Percentiles rank a stretch among this genome's conserved stretches.
phyloP scores from a whole-genome alignment of 2,329 filamentous ascomycete species.

The Colletotrichum tanaceti region DNA sequence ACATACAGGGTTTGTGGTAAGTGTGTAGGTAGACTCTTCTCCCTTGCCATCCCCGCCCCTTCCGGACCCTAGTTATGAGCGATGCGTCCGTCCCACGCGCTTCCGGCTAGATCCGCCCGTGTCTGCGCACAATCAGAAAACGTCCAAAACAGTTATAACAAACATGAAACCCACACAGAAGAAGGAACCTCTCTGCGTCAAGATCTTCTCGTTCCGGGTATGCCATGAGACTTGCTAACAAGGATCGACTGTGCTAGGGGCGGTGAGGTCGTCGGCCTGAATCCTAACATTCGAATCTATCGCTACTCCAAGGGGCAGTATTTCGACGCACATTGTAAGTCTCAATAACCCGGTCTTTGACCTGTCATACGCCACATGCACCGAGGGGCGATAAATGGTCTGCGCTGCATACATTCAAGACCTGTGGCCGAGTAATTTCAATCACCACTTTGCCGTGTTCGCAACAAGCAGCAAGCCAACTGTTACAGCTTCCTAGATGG shows the following conservation, averaged over 20 bases:
- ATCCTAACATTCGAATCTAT: slow-evolving; percentile 90
- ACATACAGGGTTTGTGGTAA: slow-evolving; percentile 58
- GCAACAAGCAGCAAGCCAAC: slow-evolving; percentile 12
- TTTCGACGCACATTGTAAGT: slow-evolving; percentile 90
- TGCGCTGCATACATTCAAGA: slow-evolving; percentile 2
- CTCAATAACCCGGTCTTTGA: slow-evolving; percentile 21
- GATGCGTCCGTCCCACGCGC: slow-evolving; percentile 26
- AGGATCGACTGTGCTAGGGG: slow-evolving; percentile 68
- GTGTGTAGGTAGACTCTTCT: slow-evolving; percentile 42
- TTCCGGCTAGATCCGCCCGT: slow-evolving; percentile 33
- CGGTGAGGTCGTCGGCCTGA: slow-evolving; percentile 84
- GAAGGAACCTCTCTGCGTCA: slow-evolving; percentile 20
- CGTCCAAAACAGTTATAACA: slow-evolving; percentile 11
- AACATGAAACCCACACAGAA: slow-evolving; percentile 25
- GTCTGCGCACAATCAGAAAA: slow-evolving; percentile 3
- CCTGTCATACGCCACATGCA: slow-evolving; percentile 35
- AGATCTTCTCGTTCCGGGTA: not conserved
- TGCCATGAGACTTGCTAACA: slow-evolving; percentile 23
- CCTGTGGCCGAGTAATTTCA: slow-evolving; percentile 3
- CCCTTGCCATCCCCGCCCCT: not conserved
- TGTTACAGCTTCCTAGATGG: slow-evolving; percentile 12
- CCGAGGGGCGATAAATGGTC: slow-evolving; percentile 3
- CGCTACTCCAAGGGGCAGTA: slow-evolving; percentile 88
- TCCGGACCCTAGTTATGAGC: slow-evolving; percentile 18
- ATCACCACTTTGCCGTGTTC: not conserved